Percentiles rank a stretch among this genome's conserved stretches.
Conservation (phyloP, 768 basidiomycete species). For the Suillus plorans region DNA sequence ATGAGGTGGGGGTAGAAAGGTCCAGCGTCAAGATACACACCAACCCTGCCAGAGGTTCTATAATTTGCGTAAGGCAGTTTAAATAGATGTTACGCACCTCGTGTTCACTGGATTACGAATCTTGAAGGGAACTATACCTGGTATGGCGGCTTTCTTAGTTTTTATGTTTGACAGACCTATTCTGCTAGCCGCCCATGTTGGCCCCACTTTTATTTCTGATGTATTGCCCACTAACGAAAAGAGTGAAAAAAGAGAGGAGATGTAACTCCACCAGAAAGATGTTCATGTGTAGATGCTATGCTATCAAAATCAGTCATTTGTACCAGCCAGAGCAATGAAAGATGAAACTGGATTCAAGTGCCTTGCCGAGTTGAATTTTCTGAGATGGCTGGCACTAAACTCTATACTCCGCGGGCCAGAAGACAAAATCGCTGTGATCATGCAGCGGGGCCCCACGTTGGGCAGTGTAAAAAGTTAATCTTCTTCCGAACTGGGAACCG, state of each 20-base stretch:
- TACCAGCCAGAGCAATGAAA: neutral
- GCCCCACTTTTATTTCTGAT: neutral
- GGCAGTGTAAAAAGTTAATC: neutral
- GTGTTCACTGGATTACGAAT: neutral
- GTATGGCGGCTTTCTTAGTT: neutral
- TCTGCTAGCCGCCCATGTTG: neutral
- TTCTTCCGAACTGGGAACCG: neutral
- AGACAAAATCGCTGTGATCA: neutral
- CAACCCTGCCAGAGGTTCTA: neutral
- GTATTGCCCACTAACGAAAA: neutral
- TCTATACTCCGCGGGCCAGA: neutral
- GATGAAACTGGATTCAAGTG: neutral
- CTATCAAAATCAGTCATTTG: no score
- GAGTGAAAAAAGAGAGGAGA: neutral
- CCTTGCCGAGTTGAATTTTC: neutral
- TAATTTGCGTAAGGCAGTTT: neutral
- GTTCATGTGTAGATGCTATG: no score
- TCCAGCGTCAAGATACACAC: neutral
- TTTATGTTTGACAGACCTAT: neutral
- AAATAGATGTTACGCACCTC: constrained; percentile 2
- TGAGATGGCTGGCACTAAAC: neutral
- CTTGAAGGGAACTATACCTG: neutral
- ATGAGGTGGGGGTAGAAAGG: neutral
- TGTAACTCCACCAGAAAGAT: neutral
- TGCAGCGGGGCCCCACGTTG: neutral